A percentile compares a stretch with the other conserved stretches of the same genome.
Conservation (phyloP, 2,329 filamentous ascomycete species). For the Reticulascus tulasneorum region DNA sequence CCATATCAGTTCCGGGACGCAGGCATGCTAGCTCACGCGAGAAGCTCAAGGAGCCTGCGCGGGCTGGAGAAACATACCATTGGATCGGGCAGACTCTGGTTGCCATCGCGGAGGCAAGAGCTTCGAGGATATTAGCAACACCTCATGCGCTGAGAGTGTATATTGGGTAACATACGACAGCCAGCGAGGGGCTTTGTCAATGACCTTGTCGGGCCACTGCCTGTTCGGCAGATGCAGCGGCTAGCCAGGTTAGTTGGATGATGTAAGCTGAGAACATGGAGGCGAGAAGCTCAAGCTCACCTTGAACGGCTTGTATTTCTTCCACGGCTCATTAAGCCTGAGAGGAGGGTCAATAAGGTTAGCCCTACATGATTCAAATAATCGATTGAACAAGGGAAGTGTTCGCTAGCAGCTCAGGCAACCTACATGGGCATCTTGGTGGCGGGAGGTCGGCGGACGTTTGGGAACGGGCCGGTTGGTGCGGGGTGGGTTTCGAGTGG, state of each 20-base stretch:
- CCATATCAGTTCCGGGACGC: not conserved
- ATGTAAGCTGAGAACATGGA: not conserved
- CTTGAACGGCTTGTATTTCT: slow-evolving; percentile 18
- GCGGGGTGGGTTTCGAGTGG: slow-evolving; percentile 4
- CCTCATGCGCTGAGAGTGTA: not conserved
- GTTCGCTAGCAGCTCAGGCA: slow-evolving; percentile 2
- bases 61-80: slow-evolving; percentile 60
- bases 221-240: slow-evolving; percentile 64
- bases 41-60: not conserved
- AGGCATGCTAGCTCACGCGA: not conserved
- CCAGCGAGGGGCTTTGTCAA: slow-evolving; percentile 87
- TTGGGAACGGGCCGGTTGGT: slow-evolving; percentile 3
- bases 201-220: slow-evolving; percentile 78
- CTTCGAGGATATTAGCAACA: slow-evolving; percentile 3
- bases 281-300: not conserved
- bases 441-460: not conserved
- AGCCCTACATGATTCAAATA: not conserved
- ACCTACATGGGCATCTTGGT: slow-evolving; percentile 16
- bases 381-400: not conserved
- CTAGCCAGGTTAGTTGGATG: slow-evolving; percentile 1
- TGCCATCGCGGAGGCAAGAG: slow-evolving; percentile 70
- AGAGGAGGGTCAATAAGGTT: not conserved
- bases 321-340: slow-evolving; percentile 14
- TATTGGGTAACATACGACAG: slow-evolving; percentile 47
- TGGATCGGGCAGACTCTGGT: slow-evolving; percentile 87